A percentile compares a stretch with the other conserved stretches of the same genome.
These are phyloP conservation scores for Phytophthora quininea DNA, from an alignment of 352 stramenopile species.

Conservation along the genomic window DNA sequence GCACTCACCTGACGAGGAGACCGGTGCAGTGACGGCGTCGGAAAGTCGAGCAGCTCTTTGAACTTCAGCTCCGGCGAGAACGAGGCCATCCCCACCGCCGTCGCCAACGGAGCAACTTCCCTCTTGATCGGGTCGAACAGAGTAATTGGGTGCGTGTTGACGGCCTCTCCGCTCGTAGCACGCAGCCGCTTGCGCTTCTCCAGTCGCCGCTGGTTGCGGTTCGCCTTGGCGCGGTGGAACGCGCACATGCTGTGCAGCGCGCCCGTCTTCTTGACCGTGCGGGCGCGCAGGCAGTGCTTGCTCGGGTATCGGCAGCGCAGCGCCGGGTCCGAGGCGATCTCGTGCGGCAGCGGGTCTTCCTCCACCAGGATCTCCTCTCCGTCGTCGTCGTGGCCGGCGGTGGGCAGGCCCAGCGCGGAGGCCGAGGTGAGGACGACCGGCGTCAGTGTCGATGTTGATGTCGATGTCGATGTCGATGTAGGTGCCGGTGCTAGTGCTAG, in stretches of 20 bases:
- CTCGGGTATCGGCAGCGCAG: constrained; percentile 59
- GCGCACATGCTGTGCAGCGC: constrained; percentile 67
- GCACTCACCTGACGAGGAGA: constrained; percentile 32
- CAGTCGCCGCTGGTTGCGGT: constrained; percentile 57
- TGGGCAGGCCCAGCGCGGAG: background rate
- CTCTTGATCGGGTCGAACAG: background rate
- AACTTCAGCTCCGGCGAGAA: constrained; percentile 4
- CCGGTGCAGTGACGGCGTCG: constrained; percentile 5
- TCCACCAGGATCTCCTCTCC: constrained; percentile 42
- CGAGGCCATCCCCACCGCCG: constrained; percentile 5
- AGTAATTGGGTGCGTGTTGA: background rate
- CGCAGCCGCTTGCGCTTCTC: constrained; percentile 48
- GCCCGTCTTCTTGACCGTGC: constrained; percentile 68
- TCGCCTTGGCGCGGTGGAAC: constrained; percentile 62
- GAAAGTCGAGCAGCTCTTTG: constrained; percentile 1
- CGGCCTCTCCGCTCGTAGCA: constrained; percentile 11
- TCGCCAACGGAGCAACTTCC: constrained; percentile 1
- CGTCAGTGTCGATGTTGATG: too few species aligned
- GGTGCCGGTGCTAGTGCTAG: too few species aligned
- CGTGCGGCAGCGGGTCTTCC: constrained; percentile 40
- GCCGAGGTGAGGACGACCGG: too few species aligned
- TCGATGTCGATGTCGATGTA: background rate
- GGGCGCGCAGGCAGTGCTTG: constrained; percentile 56
- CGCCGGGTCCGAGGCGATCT: constrained; percentile 41
- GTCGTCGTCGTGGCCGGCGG: constrained; percentile 30